Conservation (phyloP, 2,329 filamentous ascomycete species). For the Sordariomycetes sp. region DNA sequence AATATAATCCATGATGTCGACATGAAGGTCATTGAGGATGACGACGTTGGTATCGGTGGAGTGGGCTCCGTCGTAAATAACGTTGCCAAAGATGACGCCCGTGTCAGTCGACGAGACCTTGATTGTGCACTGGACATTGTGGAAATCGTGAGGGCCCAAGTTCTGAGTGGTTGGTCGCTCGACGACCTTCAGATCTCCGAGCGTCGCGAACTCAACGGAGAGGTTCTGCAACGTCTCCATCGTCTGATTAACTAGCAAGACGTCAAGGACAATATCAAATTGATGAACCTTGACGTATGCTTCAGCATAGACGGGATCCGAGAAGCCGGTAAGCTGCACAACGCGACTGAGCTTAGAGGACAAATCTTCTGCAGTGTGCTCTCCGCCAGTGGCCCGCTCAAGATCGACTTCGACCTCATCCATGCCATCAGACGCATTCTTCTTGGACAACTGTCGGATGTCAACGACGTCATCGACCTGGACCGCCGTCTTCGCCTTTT, state of each 20-base stretch:
- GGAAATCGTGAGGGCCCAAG: conserved; percentile 88
- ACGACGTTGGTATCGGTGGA: conserved; percentile 93
- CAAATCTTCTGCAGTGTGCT: conserved; percentile 73
- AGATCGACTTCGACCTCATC: conserved; percentile 86
- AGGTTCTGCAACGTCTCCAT: conserved; percentile 94
- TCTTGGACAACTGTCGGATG: conserved; percentile 89
- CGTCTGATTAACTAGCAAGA: conserved; percentile 94
- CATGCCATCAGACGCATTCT: conserved; percentile 70
- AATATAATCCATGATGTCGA: conserved; percentile 99
- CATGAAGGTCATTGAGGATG: conserved; percentile 94
- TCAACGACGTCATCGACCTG: conserved; percentile 93
- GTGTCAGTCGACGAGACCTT: conserved; percentile 98
- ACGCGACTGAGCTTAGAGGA: conserved; percentile 92
- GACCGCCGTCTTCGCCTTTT: conserved; percentile 87
- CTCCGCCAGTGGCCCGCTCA: conserved; percentile 88
- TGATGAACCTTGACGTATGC: conserved; percentile 98
- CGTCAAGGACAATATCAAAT: conserved; percentile 95
- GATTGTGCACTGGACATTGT: conserved; percentile 97
- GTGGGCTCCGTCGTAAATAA: conserved; percentile 91
- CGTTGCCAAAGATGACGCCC: conserved; percentile 97
- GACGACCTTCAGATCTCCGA: conserved; percentile 95
- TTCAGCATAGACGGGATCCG: conserved; percentile 96
- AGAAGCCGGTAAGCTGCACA: conserved; percentile 96
- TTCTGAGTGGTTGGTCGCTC: conserved; percentile 96
- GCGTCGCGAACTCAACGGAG: conserved; percentile 95